Evolutionary conservation across 768 basidiomycete genomes (phyloP), one percentile per base, ranked within the genome.

Genomic region (Pleurotus salmoneostramineus): DNA sequence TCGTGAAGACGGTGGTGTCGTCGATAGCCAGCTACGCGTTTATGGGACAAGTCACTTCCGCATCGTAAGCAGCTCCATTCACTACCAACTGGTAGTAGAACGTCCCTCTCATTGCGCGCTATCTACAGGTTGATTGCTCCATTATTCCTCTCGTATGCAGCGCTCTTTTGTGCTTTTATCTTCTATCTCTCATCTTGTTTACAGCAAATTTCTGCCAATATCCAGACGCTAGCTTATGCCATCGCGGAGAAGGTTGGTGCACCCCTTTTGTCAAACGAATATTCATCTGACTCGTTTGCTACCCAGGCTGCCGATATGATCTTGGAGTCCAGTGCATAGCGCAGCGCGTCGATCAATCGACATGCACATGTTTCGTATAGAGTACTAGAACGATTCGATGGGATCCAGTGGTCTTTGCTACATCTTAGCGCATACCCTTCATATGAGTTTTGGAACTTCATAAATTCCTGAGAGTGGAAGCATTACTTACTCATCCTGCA

Each of bases 1-100:
- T 6, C 58, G 58, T 12, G 72, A 71, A 10, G 62, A 71, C 34
- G 67, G 66, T 15, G 76, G 76, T 8, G 77, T 77, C 14, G 58
- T 62, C n/a, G 55, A 62, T 21, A 32, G 21, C 14, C 50, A 59
- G 5, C 58, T 62, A n/a, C 51, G 43, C 4, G 58, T 59, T 31
- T 59, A 62, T 32, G 58, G 58, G 21, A 60, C 58, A 14, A 56
- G 45, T 35, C 58, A 61, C 32, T 17, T 61, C 6, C 57, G 57
- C 3, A 56, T 61, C 15, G 60, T 58, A n/a, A 11, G 44, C 17
- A 45, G 11, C 21, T 27, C 21, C 21, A 27, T 3, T 27, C 21
- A 27, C 21, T n/a, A n/a, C n/a, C n/a, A n/a, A n/a, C n/a, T 27
- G 21, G 21, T 3, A 27, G 21, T 27, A 27, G 21, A 27, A 27